phyloP scores from a whole-genome alignment of 768 basidiomycete genomes.

The Lentinus brumalis region DNA sequence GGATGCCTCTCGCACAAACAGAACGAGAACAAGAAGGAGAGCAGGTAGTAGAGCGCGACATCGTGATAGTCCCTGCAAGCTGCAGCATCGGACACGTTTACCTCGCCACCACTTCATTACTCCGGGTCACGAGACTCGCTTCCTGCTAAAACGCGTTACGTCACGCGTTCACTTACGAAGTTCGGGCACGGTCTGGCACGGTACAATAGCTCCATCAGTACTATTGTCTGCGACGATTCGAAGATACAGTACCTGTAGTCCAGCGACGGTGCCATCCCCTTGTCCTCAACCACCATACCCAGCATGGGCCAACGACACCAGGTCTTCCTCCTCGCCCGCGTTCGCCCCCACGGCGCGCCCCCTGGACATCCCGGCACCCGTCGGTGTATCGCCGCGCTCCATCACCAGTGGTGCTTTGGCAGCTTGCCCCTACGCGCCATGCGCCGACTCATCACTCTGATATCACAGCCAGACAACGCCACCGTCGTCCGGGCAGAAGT shows the following conservation, averaged over 20 bases:
- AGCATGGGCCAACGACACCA: slow-evolving; percentile 46
- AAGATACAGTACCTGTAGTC: no score
- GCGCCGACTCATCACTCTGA: slow-evolving; percentile 37
- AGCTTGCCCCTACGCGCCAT: slow-evolving; percentile 34
- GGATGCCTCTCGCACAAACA: background rate
- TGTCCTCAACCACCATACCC: no score
- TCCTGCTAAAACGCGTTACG: slow-evolving; percentile 7
- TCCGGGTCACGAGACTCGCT: background rate
- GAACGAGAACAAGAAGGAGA: background rate
- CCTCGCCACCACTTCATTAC: background rate
- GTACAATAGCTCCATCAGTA: background rate
- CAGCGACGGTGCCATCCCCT: no score
- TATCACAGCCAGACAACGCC: slow-evolving; percentile 39
- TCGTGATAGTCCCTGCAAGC: background rate
- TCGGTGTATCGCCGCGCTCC: slow-evolving; percentile 43
- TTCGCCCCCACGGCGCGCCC: slow-evolving; percentile 27
- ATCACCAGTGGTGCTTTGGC: slow-evolving; percentile 45
- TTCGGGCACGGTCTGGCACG: no score
- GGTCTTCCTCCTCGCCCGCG: slow-evolving; percentile 40
- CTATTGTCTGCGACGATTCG: no score
- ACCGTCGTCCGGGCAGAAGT: slow-evolving; percentile 40
- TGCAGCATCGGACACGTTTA: background rate
- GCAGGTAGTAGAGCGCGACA: background rate
- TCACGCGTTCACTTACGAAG: slow-evolving; percentile 10
- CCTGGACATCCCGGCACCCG: slow-evolving; percentile 27